phyloP scores from a whole-genome alignment of 306 rosid genomes.

The Lathyrus aphaca region DNA sequence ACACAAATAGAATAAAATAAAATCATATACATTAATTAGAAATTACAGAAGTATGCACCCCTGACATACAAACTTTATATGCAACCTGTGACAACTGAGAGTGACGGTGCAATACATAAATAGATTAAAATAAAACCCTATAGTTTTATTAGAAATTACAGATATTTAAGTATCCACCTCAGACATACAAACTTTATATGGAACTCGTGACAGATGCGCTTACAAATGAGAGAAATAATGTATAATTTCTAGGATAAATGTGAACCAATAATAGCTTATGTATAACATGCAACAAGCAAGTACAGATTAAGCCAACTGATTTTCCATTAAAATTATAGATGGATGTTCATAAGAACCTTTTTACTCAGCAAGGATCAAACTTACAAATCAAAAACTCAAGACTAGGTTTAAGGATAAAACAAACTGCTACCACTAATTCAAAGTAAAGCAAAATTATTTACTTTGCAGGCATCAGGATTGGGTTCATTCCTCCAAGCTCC shows the following conservation, averaged over 20 bases:
- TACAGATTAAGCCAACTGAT: conserved; percentile 27
- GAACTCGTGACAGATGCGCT: background rate
- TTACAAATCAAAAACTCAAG: conserved; percentile 22
- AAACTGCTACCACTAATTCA: conserved; percentile 16
- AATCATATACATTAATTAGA: background rate
- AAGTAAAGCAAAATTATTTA: conserved; percentile 43
- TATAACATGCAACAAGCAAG: conserved; percentile 7
- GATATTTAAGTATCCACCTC: background rate
- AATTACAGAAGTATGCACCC: background rate
- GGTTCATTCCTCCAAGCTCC: conserved; percentile 99
- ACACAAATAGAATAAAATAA: background rate
- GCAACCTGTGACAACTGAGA: too few species aligned
- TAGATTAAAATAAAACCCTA: background rate
- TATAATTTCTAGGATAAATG: conserved; percentile 18
- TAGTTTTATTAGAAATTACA: background rate
- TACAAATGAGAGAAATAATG: conserved; percentile 5
- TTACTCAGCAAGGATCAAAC: conserved; percentile 30
- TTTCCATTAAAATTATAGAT: conserved; percentile 10
- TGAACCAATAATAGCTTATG: conserved; percentile 18
- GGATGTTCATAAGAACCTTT: conserved; percentile 14
- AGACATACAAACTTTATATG: background rate
- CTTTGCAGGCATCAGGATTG: conserved; percentile 88
- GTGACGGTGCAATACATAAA: background rate
- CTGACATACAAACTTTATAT: background rate
- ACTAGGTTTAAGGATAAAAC: conserved; percentile 23